A percentile compares a stretch with the other conserved stretches of the same genome.
These are phyloP conservation scores for Diplodia intermedia DNA, from an alignment of 2,329 filamentous ascomycete genomes.

Conservation along the genomic window DNA sequence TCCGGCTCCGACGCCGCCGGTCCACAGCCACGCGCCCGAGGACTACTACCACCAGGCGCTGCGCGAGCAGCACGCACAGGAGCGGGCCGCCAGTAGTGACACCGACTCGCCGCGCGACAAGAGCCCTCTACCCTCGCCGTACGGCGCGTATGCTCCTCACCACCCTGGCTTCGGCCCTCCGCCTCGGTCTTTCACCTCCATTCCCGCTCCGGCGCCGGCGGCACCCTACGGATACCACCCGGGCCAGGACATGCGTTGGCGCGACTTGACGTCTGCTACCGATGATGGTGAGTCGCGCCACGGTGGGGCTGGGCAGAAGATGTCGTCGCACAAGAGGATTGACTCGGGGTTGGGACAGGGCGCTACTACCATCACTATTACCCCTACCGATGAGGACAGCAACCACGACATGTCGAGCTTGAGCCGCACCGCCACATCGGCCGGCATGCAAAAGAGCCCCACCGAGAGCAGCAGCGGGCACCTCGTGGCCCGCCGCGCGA, in stretches of 20 bases:
- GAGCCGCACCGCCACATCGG: neutral
- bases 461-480: neutral
- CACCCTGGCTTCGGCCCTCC: neutral
- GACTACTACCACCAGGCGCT: constrained; percentile 29
- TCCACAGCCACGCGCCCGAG: constrained; percentile 9
- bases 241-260: constrained; percentile 22
- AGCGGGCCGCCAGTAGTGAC: constrained; percentile 4
- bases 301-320: neutral
- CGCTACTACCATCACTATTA: neutral
- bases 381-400: neutral
- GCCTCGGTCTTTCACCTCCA: neutral
- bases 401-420: neutral
- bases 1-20: neutral
- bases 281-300: neutral
- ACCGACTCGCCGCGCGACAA: constrained; percentile 3
- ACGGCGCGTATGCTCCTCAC: neutral
- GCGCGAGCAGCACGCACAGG: constrained; percentile 22
- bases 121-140: neutral
- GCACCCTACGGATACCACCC: constrained; percentile 16
- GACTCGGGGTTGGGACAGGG: constrained; percentile 11
- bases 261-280: constrained; percentile 13
- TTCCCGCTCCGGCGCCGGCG: neutral
- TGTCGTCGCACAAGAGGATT: constrained; percentile 10
- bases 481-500: neutral
- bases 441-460: neutral